phyloP scores from a whole-genome alignment of 345 rosid species.

The Citrus mangshanensis region DNA sequence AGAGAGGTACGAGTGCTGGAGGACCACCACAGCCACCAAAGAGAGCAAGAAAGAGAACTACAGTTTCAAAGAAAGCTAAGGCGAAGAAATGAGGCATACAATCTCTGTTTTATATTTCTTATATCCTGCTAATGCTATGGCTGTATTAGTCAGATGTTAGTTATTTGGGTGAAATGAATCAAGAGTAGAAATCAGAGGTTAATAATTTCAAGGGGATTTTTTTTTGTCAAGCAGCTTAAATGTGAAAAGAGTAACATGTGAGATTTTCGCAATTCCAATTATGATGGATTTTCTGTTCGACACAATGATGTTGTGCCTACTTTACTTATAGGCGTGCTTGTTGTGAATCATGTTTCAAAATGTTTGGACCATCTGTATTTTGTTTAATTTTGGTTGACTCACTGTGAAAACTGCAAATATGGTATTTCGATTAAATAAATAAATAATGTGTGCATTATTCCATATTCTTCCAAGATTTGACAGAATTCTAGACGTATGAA shows the following conservation, averaged over 20 bases:
- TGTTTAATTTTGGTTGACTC: not conserved
- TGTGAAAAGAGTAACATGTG: not conserved
- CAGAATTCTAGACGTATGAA: not conserved
- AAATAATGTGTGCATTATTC: not conserved
- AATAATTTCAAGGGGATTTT: not conserved
- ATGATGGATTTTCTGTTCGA: not conserved
- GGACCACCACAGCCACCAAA: conserved; percentile 49
- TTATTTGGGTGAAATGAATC: not conserved
- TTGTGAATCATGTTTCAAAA: not conserved
- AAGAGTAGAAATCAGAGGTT: not conserved
- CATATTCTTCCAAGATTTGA: not conserved
- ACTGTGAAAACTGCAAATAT: not conserved
- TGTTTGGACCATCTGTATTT: not conserved
- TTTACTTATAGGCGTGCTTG: not conserved
- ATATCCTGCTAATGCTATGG: not conserved
- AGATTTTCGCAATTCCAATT: not conserved
- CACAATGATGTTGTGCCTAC: not conserved
- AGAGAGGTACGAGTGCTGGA: conserved; percentile 53
- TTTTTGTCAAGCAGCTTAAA: not conserved
- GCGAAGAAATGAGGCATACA: conserved; percentile 35
- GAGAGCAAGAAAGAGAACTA: conserved; percentile 34
- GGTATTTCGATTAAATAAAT: not conserved
- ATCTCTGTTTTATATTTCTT: not conserved
- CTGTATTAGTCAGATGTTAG: not conserved
- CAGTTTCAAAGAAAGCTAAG: conserved; percentile 42